Base-by-base conservation (phyloP, 2,329 filamentous ascomycete genomes). In the Diaporthe vexans region DNA sequence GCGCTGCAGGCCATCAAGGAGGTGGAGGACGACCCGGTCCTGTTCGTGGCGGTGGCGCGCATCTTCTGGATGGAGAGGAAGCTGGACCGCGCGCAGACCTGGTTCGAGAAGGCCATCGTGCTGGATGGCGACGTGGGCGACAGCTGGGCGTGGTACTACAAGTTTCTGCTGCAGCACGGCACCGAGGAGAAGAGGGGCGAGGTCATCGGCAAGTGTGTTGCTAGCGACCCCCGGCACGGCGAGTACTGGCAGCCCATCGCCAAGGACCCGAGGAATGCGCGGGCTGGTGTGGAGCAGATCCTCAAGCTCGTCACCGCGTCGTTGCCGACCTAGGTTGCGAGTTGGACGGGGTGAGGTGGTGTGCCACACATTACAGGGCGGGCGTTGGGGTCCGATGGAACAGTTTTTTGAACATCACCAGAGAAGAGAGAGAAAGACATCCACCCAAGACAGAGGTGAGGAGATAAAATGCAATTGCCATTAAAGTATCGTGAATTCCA, bases 131-230 rank as follows among this genome's bases (percentile, higher is more conserved):
- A 98, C 82, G 86, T 91, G 68, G 97, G 97, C 68, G 97, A 99
- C 85, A 94, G 92, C 15, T 99, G 97, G 97, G 96, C 95, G 26
- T 99, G 96, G 96, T 99, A 98, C 83, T 97, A 95, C 83, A 95
- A 96, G 83, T 99, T 98, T 82, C 81, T 98, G 77, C 82, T 92
- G 78, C 94, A 98, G 87, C 95, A 99, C 84, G 97, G 97, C 13
- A 98, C 95, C 7, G 93, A 95, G 77, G 96, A 98, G 87, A 99
- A 98, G 91, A 89, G 93, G 80, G 90, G 88, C 40, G 97, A 98
- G 81, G 93, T 98, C 43, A 83, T 98, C 8, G 88, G 87, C 73
- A 98, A 97, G 85, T 95, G 94, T 78, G 88, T 94, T 43, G 85
- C 93, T 65, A 95, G 92, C 73, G 97, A 98, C 83, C 97, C 97